Percentiles rank a stretch among this genome's conserved stretches.
Conservation (phyloP, 805 yeast genomes). For the Wickerhamiella siamensis region DNA sequence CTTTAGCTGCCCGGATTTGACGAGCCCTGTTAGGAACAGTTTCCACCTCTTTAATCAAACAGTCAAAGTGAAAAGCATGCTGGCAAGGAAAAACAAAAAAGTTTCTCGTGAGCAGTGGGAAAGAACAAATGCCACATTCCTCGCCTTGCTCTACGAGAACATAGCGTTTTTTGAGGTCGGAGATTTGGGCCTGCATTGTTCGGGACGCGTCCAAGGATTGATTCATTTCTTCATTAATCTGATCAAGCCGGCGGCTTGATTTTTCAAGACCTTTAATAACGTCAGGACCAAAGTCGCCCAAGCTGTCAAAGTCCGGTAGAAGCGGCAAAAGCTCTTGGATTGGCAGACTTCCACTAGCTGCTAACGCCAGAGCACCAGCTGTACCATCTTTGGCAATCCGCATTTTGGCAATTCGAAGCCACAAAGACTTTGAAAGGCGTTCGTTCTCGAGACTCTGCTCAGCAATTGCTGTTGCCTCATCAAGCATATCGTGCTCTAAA, state of each 20-base stretch:
- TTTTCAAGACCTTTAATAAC: conserved; percentile 64
- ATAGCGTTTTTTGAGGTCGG: conserved; percentile 35
- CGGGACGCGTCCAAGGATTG: conserved; percentile 48
- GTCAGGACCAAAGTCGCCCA: conserved; percentile 73
- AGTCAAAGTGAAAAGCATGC: conserved; percentile 81
- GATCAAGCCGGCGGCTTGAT: conserved; percentile 51
- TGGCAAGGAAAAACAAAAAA: conserved; percentile 79
- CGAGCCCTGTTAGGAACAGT: conserved; percentile 14
- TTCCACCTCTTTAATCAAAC: conserved; percentile 50
- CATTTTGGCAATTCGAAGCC: conserved; percentile 51
- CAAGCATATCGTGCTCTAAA: conserved; percentile 41
- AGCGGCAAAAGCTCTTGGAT: conserved; percentile 74
- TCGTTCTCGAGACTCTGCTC: conserved; percentile 34
- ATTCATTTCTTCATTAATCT: conserved; percentile 59
- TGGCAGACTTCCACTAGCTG: conserved; percentile 23
- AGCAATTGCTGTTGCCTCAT: conserved; percentile 43
- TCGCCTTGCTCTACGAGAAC: conserved; percentile 71
- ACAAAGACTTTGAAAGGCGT: conserved; percentile 48
- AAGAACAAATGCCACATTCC: conserved; percentile 60
- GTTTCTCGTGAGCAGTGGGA: conserved; percentile 53
- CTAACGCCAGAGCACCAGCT: conserved; percentile 18
- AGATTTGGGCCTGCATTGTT: conserved; percentile 46
- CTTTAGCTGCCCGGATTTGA: not conserved
- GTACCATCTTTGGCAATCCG: conserved; percentile 22
- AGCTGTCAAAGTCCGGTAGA: conserved; percentile 69